phyloP scores from a whole-genome alignment of 331 rosid genomes.

The Telfairia occidentalis region DNA sequence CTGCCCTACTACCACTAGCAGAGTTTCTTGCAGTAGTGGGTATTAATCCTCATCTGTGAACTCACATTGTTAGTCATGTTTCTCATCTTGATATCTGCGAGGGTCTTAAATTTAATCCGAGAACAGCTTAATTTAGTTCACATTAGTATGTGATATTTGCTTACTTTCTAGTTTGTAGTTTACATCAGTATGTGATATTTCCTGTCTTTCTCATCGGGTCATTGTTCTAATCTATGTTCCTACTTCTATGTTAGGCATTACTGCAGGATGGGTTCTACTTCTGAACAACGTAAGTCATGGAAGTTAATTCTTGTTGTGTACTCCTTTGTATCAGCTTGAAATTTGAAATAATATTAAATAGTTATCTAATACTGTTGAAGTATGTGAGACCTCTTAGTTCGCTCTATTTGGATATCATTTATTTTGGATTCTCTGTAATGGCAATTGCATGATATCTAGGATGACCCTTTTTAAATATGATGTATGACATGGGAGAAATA shows the following conservation, averaged over 20 bases:
- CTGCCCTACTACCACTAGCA: slow-evolving; percentile 51
- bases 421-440: neutral
- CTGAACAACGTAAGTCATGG: slow-evolving; percentile 45
- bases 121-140: neutral
- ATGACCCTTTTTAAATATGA: neutral
- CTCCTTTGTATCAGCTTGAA: slow-evolving; percentile 5
- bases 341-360: neutral
- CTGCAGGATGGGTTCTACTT: slow-evolving; percentile 69
- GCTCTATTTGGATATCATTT: neutral
- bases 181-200: neutral
- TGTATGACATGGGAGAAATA: neutral
- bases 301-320: neutral
- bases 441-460: neutral
- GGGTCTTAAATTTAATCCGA: neutral
- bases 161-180: neutral
- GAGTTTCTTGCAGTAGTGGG: slow-evolving; percentile 59
- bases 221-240: slow-evolving; percentile 22
- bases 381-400: neutral
- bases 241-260: slow-evolving; percentile 45
- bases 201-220: slow-evolving; percentile 9
- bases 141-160: neutral
- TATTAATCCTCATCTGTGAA: slow-evolving; percentile 37
- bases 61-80: neutral
- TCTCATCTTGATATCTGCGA: neutral
- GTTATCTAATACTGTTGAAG: neutral